Base-by-base conservation (phyloP, 176 grass and related monocot genomes). In the Raddia guianensis region DNA sequence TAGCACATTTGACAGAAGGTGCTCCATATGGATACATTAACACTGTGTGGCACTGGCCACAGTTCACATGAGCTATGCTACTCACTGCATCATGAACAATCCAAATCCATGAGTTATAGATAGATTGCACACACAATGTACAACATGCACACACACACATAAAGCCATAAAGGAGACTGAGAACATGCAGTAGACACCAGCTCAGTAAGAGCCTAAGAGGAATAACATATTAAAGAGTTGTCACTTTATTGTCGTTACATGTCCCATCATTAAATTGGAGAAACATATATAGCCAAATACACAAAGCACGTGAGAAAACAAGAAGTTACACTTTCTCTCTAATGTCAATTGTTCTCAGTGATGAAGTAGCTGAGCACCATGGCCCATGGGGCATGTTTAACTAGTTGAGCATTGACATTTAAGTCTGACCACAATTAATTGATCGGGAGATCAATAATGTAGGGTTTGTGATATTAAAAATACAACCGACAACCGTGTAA, bases 1-100 rank as follows among this genome's bases (percentile, higher is more conserved):
- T 71, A 11, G 95, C 85, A 37, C 95, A 98, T 91, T 94, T 98
- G 54, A 98, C 88, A 59, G 95, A 94, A 21, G 81, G 71, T 79
- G 95, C 90, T 63, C 94, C 91, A 1, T 81, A 91, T 76, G 94
- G 94, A 72, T 92, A 97, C 87, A 97, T 91, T 77, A 97, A 85
- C 27, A 89, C 80, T 58, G 85, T 94, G 71, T 69, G 81, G 63
- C 94, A 97, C 65, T 92, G 91, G 63, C 85, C 89, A 49, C 91
- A 97, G 78, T 86, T 92, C 66, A 97, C 85, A 77, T 94, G 89
- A 84, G 94, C 87, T 81, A 83, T 80, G 47, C 75, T 77, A 87
- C 67, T 93, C 83, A 87, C 94, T 94, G 89, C 89, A 89, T 21
- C 19, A 85, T 73, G 77, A 86, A 53, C 37, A 91, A 65, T 60